phyloP scores from a whole-genome alignment of 2,329 filamentous ascomycete species.

The Fusarium setosum region DNA sequence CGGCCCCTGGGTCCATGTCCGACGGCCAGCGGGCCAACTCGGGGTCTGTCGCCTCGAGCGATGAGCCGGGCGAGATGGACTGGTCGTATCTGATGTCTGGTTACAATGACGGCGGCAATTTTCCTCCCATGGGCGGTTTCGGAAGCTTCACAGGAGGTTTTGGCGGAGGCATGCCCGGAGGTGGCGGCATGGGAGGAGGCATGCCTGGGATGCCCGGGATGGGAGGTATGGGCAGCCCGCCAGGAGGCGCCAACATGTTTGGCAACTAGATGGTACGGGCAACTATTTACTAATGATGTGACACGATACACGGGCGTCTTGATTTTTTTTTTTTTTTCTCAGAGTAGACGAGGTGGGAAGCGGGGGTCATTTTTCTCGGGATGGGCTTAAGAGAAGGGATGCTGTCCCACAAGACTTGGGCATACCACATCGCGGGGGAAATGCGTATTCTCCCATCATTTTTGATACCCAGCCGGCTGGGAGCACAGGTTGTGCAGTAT shows the following conservation, averaged over 20 bases:
- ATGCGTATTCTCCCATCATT: background rate
- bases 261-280: conserved; percentile 26
- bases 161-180: conserved; percentile 33
- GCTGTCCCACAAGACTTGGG: background rate
- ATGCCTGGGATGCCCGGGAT: conserved; percentile 36
- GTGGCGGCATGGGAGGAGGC: conserved; percentile 37
- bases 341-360: background rate
- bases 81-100: conserved; percentile 61
- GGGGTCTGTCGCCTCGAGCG: conserved; percentile 36
- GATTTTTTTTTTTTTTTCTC: background rate
- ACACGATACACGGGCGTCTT: conserved; percentile 1
- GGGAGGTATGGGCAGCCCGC: conserved; percentile 32
- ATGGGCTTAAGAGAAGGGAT: background rate
- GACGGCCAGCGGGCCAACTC: conserved; percentile 23
- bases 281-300: background rate
- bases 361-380: background rate
- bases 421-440: background rate
- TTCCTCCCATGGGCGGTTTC: conserved; percentile 45
- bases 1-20: conserved; percentile 9
- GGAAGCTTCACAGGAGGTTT: conserved; percentile 42
- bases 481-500: background rate
- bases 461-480: background rate
- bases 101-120: conserved; percentile 50
- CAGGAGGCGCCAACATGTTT: conserved; percentile 43
- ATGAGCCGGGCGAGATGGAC: conserved; percentile 56